Percentiles rank a stretch among this genome's conserved stretches.
Evolutionary conservation across 768 basidiomycete genomes (phyloP).

Genomic region (Suillus brevipes): DNA sequence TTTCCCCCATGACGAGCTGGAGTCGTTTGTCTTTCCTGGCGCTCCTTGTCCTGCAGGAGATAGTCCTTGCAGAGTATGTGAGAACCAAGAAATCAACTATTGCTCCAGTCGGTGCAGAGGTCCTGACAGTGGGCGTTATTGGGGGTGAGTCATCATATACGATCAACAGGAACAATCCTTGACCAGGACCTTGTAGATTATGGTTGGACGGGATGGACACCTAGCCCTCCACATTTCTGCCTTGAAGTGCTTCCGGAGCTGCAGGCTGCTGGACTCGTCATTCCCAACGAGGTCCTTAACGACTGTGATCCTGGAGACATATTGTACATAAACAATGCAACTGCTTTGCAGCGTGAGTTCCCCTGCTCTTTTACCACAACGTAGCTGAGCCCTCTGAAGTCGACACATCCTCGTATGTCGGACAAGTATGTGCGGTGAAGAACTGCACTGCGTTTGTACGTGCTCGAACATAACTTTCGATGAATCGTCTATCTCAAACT

Average conservation of each 20-base stretch:
- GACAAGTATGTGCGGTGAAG: constrained; percentile 2
- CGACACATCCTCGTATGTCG: neutral
- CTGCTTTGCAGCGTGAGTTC: constrained; percentile 5
- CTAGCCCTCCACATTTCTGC: constrained; percentile 4
- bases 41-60: neutral
- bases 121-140: constrained; percentile 3
- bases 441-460: constrained; percentile 4
- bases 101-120: constrained; percentile 2
- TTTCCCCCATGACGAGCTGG: neutral
- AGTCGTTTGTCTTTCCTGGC: neutral
- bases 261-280: constrained; percentile 1
- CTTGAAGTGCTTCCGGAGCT: constrained; percentile 5
- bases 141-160: neutral
- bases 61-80: neutral
- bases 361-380: too few relatives aligned
- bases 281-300: constrained; percentile 1
- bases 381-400: neutral
- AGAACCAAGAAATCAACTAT: neutral
- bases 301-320: constrained; percentile 5
- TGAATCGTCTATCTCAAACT: neutral
- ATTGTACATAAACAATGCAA: neutral
- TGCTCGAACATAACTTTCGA: too few relatives aligned
- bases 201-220: constrained; percentile 5
- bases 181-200: neutral
- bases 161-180: neutral